phyloP scores from a whole-genome alignment of 371 early-diverging fungal genomes.

The Mortierella sp. region DNA sequence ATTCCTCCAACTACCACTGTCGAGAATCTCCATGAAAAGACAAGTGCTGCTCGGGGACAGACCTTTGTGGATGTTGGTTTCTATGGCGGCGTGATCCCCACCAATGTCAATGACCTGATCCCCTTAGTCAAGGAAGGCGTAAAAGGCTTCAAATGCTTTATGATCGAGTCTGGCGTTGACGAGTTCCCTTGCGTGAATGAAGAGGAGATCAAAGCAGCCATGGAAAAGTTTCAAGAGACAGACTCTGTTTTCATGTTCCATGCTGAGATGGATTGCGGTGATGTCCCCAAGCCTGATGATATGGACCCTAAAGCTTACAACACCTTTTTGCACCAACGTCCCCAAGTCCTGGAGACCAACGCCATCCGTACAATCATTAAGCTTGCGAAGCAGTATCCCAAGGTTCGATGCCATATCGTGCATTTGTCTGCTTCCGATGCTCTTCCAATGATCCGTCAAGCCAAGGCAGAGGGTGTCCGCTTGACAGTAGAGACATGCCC shows the following conservation, averaged over 20 bases:
- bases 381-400: conserved; percentile 73
- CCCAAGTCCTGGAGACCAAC: conserved; percentile 74
- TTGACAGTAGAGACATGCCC: conserved; percentile 88
- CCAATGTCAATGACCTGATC: conserved; percentile 72
- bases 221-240: conserved; percentile 68
- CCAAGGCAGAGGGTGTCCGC: conserved; percentile 77
- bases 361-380: conserved; percentile 83
- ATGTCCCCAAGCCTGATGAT: conserved; percentile 52
- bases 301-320: conserved; percentile 67
- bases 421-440: conserved; percentile 85
- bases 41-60: conserved; percentile 73
- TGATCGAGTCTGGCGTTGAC: conserved; percentile 88
- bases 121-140: conserved; percentile 78
- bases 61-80: conserved; percentile 86
- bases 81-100: conserved; percentile 87
- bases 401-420: conserved; percentile 84
- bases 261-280: conserved; percentile 78
- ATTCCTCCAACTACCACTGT: conserved; percentile 87
- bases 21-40: conserved; percentile 72
- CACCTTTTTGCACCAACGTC: conserved; percentile 80
- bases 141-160: conserved; percentile 87
- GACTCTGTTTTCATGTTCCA: conserved; percentile 79
- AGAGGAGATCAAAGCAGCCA: conserved; percentile 74
- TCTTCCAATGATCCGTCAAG: conserved; percentile 77
- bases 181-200: conserved; percentile 88